Conservation (phyloP, 208 protist genomes). For the Crithidia fasciculata region DNA sequence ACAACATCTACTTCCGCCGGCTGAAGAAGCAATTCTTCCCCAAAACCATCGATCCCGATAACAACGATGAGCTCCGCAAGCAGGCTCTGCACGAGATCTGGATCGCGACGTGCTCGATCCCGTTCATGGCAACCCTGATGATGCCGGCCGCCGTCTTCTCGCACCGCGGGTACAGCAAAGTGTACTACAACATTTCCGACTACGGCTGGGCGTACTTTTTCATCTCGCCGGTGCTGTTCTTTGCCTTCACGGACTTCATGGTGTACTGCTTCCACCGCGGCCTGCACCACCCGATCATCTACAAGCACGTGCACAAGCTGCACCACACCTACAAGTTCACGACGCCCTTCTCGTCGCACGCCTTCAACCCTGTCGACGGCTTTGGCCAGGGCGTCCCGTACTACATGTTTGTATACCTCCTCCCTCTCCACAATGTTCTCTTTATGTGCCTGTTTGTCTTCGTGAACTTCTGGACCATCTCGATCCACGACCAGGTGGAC, state of each 20-base stretch:
- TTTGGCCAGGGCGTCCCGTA: slow-evolving; percentile 93
- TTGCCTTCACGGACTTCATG: slow-evolving; percentile 93
- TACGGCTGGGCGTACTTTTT: slow-evolving; percentile 79
- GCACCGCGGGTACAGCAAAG: slow-evolving; percentile 78
- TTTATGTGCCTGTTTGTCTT: slow-evolving; percentile 89
- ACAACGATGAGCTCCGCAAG: slow-evolving; percentile 45
- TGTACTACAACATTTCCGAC: slow-evolving; percentile 82
- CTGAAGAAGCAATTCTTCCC: slow-evolving; percentile 71
- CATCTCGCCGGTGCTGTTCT: slow-evolving; percentile 76
- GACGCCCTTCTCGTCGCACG: slow-evolving; percentile 91
- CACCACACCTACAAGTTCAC: slow-evolving; percentile 93
- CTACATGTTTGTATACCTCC: slow-evolving; percentile 91
- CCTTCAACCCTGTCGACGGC: slow-evolving; percentile 94
- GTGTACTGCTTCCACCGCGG: slow-evolving; percentile 95
- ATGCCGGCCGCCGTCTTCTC: slow-evolving; percentile 69
- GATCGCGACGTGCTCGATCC: slow-evolving; percentile 78
- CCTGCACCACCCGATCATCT: slow-evolving; percentile 91
- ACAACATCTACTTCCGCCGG: slow-evolving; percentile 61
- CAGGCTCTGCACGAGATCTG: slow-evolving; percentile 81
- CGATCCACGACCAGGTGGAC: slow-evolving; percentile 93
- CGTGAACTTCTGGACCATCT: slow-evolving; percentile 96
- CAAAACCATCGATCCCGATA: slow-evolving; percentile 63
- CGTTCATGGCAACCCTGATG: slow-evolving; percentile 81
- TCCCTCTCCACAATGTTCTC: slow-evolving; percentile 88
- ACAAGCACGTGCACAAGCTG: slow-evolving; percentile 91